Evolutionary conservation across 2,329 filamentous ascomycete genomes (phyloP).

Genomic region (Fusarium musae): DNA sequence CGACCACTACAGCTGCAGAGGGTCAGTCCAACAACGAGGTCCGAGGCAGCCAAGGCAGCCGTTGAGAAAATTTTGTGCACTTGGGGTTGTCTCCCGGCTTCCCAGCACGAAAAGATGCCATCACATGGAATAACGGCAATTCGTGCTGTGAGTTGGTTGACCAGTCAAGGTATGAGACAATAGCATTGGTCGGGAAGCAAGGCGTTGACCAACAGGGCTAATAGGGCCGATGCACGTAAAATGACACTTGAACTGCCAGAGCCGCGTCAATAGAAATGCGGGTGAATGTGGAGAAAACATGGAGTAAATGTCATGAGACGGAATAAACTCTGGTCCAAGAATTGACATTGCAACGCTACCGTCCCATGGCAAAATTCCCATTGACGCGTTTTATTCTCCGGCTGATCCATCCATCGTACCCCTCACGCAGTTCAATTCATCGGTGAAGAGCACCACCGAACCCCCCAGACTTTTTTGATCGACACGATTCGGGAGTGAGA

Average conservation of each 20-base stretch:
- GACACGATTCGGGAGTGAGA: slow-evolving; percentile 13
- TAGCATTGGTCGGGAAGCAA: neutral
- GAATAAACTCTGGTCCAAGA: neutral
- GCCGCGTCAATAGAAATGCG: slow-evolving; percentile 35
- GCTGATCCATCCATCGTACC: slow-evolving; percentile 21
- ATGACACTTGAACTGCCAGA: slow-evolving; percentile 5
- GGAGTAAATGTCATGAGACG: slow-evolving; percentile 11
- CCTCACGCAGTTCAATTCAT: slow-evolving; percentile 25
- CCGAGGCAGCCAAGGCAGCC: neutral
- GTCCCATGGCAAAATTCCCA: slow-evolving; percentile 23
- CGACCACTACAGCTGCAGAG: neutral
- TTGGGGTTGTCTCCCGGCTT: no score
- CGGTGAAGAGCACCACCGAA: slow-evolving; percentile 27
- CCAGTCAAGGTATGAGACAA: neutral
- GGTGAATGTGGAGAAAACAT: slow-evolving; percentile 20
- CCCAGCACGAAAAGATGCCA: neutral
- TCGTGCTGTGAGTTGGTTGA: neutral
- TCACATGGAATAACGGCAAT: neutral
- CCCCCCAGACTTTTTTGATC: slow-evolving; percentile 6
- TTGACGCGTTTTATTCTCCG: slow-evolving; percentile 30
- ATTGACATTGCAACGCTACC: slow-evolving; percentile 15
- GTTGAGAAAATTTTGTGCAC: no score
- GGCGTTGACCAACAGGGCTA: slow-evolving; percentile 1
- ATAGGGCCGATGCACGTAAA: slow-evolving; percentile 20
- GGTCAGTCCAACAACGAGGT: neutral